Evolutionary conservation across 2,329 filamentous ascomycete genomes (phyloP).

Genomic region (Talaromyces rugulosus): DNA sequence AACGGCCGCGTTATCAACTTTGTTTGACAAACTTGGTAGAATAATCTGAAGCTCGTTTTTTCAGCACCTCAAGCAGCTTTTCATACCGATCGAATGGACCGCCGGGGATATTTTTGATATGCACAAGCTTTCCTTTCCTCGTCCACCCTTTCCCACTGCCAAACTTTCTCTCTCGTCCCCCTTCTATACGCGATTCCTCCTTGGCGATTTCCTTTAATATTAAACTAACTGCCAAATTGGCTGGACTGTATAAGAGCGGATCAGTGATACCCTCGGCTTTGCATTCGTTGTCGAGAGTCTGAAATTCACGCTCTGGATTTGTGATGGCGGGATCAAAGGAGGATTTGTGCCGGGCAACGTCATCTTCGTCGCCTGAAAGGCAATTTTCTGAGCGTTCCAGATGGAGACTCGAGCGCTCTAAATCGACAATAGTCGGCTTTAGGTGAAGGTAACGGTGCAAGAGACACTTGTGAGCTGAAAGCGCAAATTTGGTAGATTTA

Average conservation of each 20-base stretch:
- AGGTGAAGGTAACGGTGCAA: background rate
- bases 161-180: conserved; percentile 7
- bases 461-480: background rate
- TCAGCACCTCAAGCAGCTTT: conserved; percentile 15
- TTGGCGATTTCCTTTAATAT: conserved; percentile 18
- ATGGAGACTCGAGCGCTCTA: conserved; percentile 12
- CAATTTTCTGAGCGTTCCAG: conserved; percentile 20
- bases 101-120: conserved; percentile 15
- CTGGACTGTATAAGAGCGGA: conserved; percentile 22
- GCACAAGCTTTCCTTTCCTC: conserved; percentile 18
- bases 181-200: conserved; percentile 12
- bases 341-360: conserved; percentile 21
- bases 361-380: conserved; percentile 24
- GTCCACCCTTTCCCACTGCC: conserved; percentile 23
- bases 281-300: conserved; percentile 21
- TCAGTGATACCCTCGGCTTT: conserved; percentile 17
- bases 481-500: background rate
- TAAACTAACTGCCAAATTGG: conserved; percentile 19
- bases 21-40: too few species aligned
- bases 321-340: conserved; percentile 24
- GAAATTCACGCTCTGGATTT: conserved; percentile 18
- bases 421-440: background rate
- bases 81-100: conserved; percentile 10
- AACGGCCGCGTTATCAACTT: too few species aligned
- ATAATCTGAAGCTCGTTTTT: background rate